Evolutionary conservation across 2,329 filamentous ascomycete species (phyloP).

Genomic region (Orbilia blumenaviensis): DNA sequence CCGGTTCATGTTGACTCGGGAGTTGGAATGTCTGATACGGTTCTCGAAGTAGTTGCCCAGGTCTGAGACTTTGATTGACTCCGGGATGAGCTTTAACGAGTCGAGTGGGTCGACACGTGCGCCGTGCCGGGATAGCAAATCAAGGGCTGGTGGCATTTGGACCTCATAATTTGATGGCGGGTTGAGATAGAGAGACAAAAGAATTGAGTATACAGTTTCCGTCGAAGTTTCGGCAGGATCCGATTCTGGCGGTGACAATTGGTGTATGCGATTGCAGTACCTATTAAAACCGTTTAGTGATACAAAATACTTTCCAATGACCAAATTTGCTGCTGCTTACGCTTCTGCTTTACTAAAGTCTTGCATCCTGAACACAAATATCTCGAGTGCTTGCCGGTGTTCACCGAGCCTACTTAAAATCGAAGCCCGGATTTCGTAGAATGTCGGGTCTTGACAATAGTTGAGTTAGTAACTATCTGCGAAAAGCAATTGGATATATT

Average conservation of each 20-base stretch:
- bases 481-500: too few relatives aligned
- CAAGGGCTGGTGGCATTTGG: constrained; percentile 73
- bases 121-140: constrained; percentile 89
- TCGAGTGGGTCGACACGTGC: constrained; percentile 87
- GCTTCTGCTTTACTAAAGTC: constrained; percentile 92
- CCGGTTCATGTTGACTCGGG: constrained; percentile 79
- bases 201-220: constrained; percentile 84
- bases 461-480: constrained; percentile 5
- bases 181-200: constrained; percentile 87
- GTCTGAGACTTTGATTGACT: constrained; percentile 77
- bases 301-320: constrained; percentile 14
- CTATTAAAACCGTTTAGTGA: constrained; percentile 63
- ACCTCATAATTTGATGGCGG: constrained; percentile 77
- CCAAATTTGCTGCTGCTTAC: constrained; percentile 65
- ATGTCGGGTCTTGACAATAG: constrained; percentile 72
- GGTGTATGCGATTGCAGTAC: constrained; percentile 88
- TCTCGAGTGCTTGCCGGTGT: constrained; percentile 93
- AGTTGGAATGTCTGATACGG: constrained; percentile 85
- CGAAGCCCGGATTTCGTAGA: constrained; percentile 89
- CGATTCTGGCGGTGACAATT: constrained; percentile 61
- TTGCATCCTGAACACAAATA: constrained; percentile 93
- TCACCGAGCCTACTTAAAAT: constrained; percentile 94
- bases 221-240: constrained; percentile 60
- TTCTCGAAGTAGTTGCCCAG: constrained; percentile 92
- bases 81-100: constrained; percentile 85